A percentile compares a stretch with the other conserved stretches of the same genome.
phyloP scores from a whole-genome alignment of 2,329 filamentous ascomycete genomes.

The Ceratocystis cubensis region DNA sequence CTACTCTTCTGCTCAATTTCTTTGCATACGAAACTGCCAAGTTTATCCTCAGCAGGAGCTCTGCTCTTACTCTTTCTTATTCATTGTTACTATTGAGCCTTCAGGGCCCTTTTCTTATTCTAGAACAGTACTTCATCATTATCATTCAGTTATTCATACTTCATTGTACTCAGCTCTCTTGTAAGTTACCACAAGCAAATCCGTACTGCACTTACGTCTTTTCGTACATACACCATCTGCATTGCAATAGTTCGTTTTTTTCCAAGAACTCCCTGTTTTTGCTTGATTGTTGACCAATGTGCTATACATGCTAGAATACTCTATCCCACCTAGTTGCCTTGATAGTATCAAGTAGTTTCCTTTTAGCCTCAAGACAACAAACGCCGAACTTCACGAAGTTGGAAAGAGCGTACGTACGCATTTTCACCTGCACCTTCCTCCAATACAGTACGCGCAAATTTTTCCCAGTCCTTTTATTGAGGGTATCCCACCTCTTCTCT shows the following conservation, averaged over 20 bases:
- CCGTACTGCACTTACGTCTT: neutral
- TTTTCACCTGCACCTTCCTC: neutral
- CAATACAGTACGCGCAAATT: constrained; percentile 4
- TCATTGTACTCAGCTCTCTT: neutral
- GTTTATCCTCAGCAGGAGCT: constrained; percentile 9
- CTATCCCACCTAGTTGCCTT: neutral
- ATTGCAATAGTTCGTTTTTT: neutral
- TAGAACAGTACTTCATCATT: constrained; percentile 2
- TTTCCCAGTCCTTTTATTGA: constrained; percentile 13
- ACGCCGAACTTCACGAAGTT: constrained; percentile 1
- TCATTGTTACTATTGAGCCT: neutral
- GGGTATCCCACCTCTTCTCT: constrained; percentile 25
- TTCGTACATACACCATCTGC: neutral
- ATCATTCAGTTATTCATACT: neutral
- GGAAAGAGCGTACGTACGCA: constrained; percentile 7
- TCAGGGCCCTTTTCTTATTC: neutral
- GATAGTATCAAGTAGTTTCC: neutral
- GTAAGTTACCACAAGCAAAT: neutral
- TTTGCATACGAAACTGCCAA: neutral
- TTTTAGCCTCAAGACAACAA: neutral
- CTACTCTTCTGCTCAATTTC: constrained; percentile 18
- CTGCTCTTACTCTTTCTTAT: neutral
- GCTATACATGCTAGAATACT: neutral
- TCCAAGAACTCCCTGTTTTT: neutral
- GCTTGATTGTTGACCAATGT: neutral